Evolutionary conservation across 225 moss, liverwort and hornwort genomes (phyloP), one percentile per base, ranked within the genome.

Genomic region (Physcomitrium patens): DNA sequence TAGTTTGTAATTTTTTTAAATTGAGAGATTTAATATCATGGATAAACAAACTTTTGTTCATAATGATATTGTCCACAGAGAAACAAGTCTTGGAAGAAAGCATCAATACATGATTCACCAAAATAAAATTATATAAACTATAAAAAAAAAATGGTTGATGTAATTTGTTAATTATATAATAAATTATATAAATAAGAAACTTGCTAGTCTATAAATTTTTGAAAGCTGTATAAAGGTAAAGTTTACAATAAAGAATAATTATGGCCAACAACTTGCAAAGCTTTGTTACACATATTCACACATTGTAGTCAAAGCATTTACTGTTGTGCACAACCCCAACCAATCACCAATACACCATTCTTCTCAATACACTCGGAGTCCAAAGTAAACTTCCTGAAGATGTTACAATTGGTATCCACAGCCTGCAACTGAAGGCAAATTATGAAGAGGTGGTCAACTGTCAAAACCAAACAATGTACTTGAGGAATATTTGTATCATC

Each of bases 251-350:
- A 72, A 31, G 76, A 53, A 77, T 90, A 92, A 62, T 78, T 85
- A 22, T 75, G 70, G 58, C 92, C 92, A 58, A 92, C 92, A 8
- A 85, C 87, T 65, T 89, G 85, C 74, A 92, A 63, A 68, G 92
- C 92, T 69, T 92, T 90, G 63, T 92, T 90, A 22, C 87, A 87
- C n/a, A 90, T 87, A 73, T 90, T 92, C 51, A 89, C 85, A 62
- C 89, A 92, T 57, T 92, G 89, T 23, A 92, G 76, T 1, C 82
- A 84, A 37, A 90, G 84, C 67, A 81, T 82, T 65, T 87, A 82
- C 61, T 90, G 75, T 51, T 82, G 85, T 0, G 82, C 65, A 64
- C 92, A 92, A 10, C 92, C 92, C 65, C 87, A 83, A 9, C 87
- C 92, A 37, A 92, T 86, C 4, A 90, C 92, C 82, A 87, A 58